Evolutionary conservation across 228 moss, liverwort and hornwort genomes (phyloP).

Genomic region (Sphagnum fallax): DNA sequence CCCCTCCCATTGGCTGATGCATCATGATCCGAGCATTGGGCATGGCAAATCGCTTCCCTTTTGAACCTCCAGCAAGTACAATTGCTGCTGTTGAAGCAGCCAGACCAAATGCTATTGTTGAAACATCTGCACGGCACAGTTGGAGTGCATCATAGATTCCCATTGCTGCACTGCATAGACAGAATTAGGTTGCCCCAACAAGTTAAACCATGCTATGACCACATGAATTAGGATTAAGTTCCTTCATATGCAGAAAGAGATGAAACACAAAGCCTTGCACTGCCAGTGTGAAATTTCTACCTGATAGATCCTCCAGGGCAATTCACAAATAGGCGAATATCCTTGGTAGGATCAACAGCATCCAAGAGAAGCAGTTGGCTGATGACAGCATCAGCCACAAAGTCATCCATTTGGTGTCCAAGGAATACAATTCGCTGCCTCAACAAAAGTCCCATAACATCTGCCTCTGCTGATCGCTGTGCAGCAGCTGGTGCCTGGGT

Average conservation of each 20-base stretch:
- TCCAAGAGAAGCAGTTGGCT: constrained; percentile 95
- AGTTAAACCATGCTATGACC: not conserved
- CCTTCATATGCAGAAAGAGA: too few relatives aligned
- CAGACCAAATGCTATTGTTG: constrained; percentile 86
- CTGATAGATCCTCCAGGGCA: constrained; percentile 93
- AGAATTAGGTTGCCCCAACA: not conserved
- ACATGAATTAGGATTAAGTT: not conserved
- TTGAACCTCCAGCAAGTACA: constrained; percentile 83
- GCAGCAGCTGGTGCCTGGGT: constrained; percentile 58
- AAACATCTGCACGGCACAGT: constrained; percentile 86
- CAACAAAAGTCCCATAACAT: constrained; percentile 89
- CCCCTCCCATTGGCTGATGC: constrained; percentile 97
- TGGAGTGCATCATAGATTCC: constrained; percentile 93
- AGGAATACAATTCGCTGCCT: constrained; percentile 88
- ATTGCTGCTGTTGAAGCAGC: constrained; percentile 95
- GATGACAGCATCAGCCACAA: constrained; percentile 85
- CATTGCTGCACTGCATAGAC: constrained; percentile 82
- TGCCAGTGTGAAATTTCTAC: constrained; percentile 8
- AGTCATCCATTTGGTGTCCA: constrained; percentile 95
- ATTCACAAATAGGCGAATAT: constrained; percentile 91
- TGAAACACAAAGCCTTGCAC: too few relatives aligned
- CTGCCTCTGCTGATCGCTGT: constrained; percentile 72
- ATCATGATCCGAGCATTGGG: constrained; percentile 96
- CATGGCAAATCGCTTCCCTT: constrained; percentile 91
- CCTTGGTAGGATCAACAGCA: constrained; percentile 80